Conservation (phyloP, 768 basidiomycete species). For the Psilocybe subaeruginosa region DNA sequence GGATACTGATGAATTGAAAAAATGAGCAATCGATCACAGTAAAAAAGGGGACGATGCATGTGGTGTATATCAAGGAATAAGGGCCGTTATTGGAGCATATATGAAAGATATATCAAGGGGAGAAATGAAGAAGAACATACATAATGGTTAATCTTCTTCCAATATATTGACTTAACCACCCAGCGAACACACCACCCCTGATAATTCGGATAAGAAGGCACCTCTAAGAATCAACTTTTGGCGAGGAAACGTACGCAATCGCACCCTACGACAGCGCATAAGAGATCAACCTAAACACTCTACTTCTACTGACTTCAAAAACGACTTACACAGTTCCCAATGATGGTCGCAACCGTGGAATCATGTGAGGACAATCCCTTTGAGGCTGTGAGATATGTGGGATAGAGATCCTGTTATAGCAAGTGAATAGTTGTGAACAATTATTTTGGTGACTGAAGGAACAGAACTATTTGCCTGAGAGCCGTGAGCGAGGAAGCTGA, state of each 20-base stretch:
- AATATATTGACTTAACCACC: conserved; percentile 71
- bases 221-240: too few relatives aligned
- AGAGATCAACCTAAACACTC: background rate
- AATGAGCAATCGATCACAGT: background rate
- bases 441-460: background rate
- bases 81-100: background rate
- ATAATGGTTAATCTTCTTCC: conserved; percentile 87
- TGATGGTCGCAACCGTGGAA: conserved; percentile 79
- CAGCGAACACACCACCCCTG: conserved; percentile 74
- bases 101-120: background rate
- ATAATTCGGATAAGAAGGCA: background rate
- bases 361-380: conserved; percentile 62
- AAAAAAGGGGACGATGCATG: background rate
- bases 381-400: conserved; percentile 67
- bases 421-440: background rate
- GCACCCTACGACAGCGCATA: conserved; percentile 35
- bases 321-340: conserved; percentile 63
- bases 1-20: conserved; percentile 38
- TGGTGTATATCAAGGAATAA: background rate
- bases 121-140: conserved; percentile 28
- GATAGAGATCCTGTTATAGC: conserved; percentile 67
- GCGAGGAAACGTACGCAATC: conserved; percentile 28
- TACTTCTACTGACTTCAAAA: background rate
- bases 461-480: conserved; percentile 49
- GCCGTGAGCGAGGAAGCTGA: conserved; percentile 81